These are phyloP conservation scores for Moniliella sp. DNA, from an alignment of 1,284 basidiomycete genomes.

Conservation along the genomic window DNA sequence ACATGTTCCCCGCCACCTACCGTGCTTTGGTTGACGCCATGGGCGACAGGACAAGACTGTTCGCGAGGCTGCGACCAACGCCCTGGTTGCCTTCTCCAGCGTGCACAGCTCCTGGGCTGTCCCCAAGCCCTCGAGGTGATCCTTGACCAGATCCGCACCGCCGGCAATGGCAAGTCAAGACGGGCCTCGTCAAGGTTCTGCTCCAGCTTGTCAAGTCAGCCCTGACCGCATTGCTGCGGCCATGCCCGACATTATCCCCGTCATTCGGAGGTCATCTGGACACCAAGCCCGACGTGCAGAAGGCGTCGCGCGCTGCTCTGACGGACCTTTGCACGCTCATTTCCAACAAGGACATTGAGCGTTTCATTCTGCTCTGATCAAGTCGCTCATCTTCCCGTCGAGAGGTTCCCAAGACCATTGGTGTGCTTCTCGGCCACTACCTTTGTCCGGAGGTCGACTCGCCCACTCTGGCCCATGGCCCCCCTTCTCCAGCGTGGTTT, in stretches of 20 bases:
- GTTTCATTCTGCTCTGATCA: constrained; percentile 60
- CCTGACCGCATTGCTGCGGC: constrained; percentile 66
- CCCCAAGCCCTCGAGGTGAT: constrained; percentile 65
- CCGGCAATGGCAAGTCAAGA: constrained; percentile 99
- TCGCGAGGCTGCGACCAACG: constrained; percentile 61
- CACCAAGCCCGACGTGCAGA: constrained; percentile 98
- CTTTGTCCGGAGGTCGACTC: constrained; percentile 99
- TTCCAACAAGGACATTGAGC: constrained; percentile 96
- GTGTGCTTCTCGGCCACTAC: constrained; percentile 91
- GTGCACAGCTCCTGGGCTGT: constrained; percentile 77
- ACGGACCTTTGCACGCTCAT: constrained; percentile 49
- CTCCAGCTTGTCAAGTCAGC: constrained; percentile 72
- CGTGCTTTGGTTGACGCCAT: constrained; percentile 68
- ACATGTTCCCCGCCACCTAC: constrained; percentile 66
- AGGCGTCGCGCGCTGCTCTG: constrained; percentile 80
- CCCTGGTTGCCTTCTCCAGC: constrained; percentile 57
- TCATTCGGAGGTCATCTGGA: constrained; percentile 95
- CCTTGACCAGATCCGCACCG: constrained; percentile 81
- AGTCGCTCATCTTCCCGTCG: constrained; percentile 92
- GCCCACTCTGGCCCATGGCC: constrained; percentile 87
- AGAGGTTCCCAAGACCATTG: constrained; percentile 92
- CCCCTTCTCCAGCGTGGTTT: constrained; percentile 84
- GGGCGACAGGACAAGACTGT: constrained; percentile 70
- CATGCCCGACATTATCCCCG: constrained; percentile 86
- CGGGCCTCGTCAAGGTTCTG: constrained; percentile 59